Evolutionary conservation across 2,329 filamentous ascomycete genomes (phyloP), one percentile per base, ranked within the genome.

Genomic region (Ascocoryne sarcoides): DNA sequence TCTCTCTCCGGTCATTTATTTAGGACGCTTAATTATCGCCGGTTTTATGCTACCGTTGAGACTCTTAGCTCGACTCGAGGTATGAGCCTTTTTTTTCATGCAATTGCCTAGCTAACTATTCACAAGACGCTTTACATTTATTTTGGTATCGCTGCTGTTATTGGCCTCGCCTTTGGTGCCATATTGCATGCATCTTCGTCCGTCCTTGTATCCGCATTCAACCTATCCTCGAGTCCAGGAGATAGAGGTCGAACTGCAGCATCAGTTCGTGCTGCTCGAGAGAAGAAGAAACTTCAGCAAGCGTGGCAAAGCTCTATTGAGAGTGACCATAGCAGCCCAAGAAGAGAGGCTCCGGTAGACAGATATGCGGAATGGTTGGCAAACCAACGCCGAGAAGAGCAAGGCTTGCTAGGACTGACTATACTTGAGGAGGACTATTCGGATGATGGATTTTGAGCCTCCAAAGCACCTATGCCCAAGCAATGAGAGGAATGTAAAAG

Each of bases 361-460:
- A 52, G 52, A 30, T 55, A 53, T 40, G 38, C 44, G 14, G 52
- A 52, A 45, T 60, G 57, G 54, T 33, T 56, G 19, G 51, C 55
- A 37, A 49, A 42, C 5, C 51, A 44, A 15, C 45, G 48, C 21
- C 49, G 49, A 43, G 48, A 48, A 8, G 48, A 55, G 5, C 45
- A 66, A 37, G 71, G 72, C 1, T 57, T 85, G 14, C 61, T 82
- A 32, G 69, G 72, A 19, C 76, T 82, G 56, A 82, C 77, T 0
- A 86, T 87, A 46, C 70, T 82, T 42, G 82, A 84, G 59, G 82
- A 86, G 57, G 79, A 83, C 56, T 69, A 69, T 51, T 76, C 70
- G 16, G 71, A 70, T 37, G 50, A 48, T 44, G 47, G 36, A 10
- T 55, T 55, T 37, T 56, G 42, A 56, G 39, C 23, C 23, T 26